phyloP scores from a whole-genome alignment of 2,329 filamentous ascomycete genomes.

The Colletotrichum orbiculare region DNA sequence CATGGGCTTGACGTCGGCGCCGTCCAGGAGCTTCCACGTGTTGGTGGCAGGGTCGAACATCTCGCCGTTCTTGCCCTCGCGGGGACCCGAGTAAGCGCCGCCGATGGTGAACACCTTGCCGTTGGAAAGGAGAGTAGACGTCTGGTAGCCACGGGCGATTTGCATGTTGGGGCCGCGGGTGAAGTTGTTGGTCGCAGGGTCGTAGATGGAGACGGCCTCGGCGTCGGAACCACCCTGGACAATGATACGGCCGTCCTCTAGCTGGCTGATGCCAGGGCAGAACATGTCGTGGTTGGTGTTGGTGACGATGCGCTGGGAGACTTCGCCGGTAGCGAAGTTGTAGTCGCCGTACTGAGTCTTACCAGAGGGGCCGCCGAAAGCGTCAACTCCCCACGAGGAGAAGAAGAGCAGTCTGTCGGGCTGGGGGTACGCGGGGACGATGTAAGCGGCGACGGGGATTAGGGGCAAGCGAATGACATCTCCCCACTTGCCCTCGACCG shows the following conservation, averaged over 20 bases:
- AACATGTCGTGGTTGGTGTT: conserved; percentile 66
- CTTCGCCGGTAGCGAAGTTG: conserved; percentile 40
- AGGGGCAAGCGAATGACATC: conserved; percentile 41
- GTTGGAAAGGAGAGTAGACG: conserved; percentile 60
- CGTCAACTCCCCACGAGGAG: conserved; percentile 41
- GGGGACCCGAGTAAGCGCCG: conserved; percentile 61
- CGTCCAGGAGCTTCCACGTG: conserved; percentile 58
- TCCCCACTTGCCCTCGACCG: conserved; percentile 41
- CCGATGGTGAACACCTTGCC: conserved; percentile 69
- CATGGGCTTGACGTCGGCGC: conserved; percentile 58
- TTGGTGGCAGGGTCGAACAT: conserved; percentile 58
- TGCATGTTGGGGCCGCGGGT: conserved; percentile 54
- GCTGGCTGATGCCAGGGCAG: conserved; percentile 64
- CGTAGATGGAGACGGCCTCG: conserved; percentile 59
- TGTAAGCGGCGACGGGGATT: conserved; percentile 43
- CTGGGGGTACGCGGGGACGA: conserved; percentile 41
- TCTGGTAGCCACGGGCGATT: conserved; percentile 63
- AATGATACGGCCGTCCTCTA: conserved; percentile 59
- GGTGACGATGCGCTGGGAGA: conserved; percentile 46
- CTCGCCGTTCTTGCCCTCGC: conserved; percentile 66
- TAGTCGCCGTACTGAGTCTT: conserved; percentile 40
- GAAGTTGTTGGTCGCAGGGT: conserved; percentile 52
- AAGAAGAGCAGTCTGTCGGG: conserved; percentile 40
- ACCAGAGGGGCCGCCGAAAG: conserved; percentile 39
- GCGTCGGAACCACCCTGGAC: conserved; percentile 65